Evolutionary conservation across 768 basidiomycete genomes (phyloP), one percentile per base, ranked within the genome.

Genomic region (Suillus spraguei): DNA sequence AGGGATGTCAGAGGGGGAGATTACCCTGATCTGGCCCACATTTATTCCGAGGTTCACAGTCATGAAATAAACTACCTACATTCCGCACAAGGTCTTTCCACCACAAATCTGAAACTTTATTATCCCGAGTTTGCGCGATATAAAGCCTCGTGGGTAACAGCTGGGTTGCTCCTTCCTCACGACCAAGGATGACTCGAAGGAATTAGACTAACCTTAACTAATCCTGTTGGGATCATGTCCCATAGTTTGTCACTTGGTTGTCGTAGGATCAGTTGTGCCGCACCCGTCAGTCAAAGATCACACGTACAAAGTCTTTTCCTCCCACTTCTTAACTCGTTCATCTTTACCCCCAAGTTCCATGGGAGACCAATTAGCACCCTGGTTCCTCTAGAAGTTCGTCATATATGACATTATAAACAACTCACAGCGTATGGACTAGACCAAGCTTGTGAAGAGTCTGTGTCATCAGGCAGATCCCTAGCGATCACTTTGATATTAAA

Each of bases 401-500:
- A 16, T 60, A 16, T 41, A 9, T 22, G 36, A 60, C 11, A 46
- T 20, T 28, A 17, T 42, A 14, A 38, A 58, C 24, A 39, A 72
- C 80, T 60, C 64, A 82, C 83, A 63, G 83, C 83, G 72, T 82
- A 84, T n/a, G 83, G 82, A 60, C 80, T 83, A 9, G 83, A 74
- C 73, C 80, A 84, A 7, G 76, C 80, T 60, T 82, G 82, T 28
- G 28, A 28, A 4, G 80, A 83, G 54, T 76, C 73, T 68, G 69
- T 72, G 42, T 75, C 76, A 53, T 74, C 69, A 1, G 77, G 76
- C 70, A 78, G 73, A 50, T 79, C 78, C 56, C 77, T 69, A 53
- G 78, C 78, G 4, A 79, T 65, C 42, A 79, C 63, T 0, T 66
- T 72, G 6, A 77, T 42, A 22, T 24, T 65, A 60, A 71, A 69